Evolutionary conservation across 2,329 filamentous ascomycete species (phyloP).

Genomic region (Exserohilum rostratum): DNA sequence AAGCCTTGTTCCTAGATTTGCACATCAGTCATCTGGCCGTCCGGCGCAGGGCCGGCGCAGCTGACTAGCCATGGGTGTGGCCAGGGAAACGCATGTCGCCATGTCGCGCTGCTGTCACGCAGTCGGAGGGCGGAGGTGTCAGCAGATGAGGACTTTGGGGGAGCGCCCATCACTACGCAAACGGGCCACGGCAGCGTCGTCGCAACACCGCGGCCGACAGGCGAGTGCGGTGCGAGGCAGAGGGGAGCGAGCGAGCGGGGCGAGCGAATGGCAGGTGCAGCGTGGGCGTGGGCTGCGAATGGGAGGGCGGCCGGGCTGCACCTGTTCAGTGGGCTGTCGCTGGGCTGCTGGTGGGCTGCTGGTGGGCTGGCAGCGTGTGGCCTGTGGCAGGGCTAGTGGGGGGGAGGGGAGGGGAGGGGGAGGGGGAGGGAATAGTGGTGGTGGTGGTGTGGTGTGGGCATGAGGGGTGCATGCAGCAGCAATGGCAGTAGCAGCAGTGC

Average conservation of each 20-base stretch:
- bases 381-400: too few relatives aligned
- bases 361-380: too few relatives aligned
- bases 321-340: conserved; percentile 25
- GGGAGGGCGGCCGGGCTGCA: conserved; percentile 18
- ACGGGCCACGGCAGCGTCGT: not conserved
- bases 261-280: conserved; percentile 23
- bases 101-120: conserved; percentile 23
- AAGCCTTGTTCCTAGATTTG: conserved; percentile 39
- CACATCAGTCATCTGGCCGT: conserved; percentile 40
- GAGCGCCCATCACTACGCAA: conserved; percentile 9
- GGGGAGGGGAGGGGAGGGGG: too few relatives aligned
- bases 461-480: conserved; percentile 30
- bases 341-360: too few relatives aligned
- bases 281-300: conserved; percentile 20
- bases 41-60: conserved; percentile 42
- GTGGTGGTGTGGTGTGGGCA: not conserved
- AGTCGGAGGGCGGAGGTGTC: not conserved
- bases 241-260: conserved; percentile 25
- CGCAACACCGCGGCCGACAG: not conserved
- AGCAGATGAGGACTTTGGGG: not conserved
- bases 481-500: not conserved
- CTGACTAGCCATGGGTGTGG: conserved; percentile 38
- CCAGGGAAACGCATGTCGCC: conserved; percentile 27
- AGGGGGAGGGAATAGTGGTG: not conserved
- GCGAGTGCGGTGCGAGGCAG: not conserved